These are phyloP conservation scores for Termitomyces sp. DNA, from an alignment of 768 basidiomycete genomes.

Conservation along the genomic window DNA sequence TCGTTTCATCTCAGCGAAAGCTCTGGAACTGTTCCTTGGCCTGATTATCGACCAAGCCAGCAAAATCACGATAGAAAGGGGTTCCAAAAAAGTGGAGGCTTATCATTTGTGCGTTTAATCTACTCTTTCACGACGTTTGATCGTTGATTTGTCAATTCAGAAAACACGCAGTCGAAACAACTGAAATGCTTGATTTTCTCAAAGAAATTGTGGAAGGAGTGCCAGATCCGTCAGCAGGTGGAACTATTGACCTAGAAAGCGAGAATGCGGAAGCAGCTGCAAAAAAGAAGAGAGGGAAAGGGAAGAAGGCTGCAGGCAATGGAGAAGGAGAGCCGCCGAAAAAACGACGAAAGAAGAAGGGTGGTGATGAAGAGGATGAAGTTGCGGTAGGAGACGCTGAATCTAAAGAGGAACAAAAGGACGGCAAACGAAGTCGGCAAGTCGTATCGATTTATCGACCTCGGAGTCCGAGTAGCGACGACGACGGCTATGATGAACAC, in stretches of 20 bases:
- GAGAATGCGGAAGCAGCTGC: constrained; percentile 42
- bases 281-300: constrained; percentile 57
- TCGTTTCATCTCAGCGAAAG: constrained; percentile 61
- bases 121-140: neutral
- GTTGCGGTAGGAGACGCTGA: constrained; percentile 21
- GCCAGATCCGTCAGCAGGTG: constrained; percentile 83
- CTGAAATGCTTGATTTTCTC: constrained; percentile 89
- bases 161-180: constrained; percentile 87
- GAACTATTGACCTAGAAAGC: constrained; percentile 66
- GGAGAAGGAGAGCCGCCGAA: constrained; percentile 34
- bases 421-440: constrained; percentile 11
- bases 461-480: constrained; percentile 33
- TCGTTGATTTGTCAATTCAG: constrained; percentile 32
- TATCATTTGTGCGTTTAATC: constrained; percentile 78
- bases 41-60: constrained; percentile 78
- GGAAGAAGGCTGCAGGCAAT: constrained; percentile 37
- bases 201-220: constrained; percentile 85
- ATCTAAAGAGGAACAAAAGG: constrained; percentile 18
- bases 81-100: constrained; percentile 84
- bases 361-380: constrained; percentile 24
- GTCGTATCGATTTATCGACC: constrained; percentile 27
- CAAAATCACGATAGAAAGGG: constrained; percentile 72
- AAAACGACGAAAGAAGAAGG: constrained; percentile 46
- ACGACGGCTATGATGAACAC: constrained; percentile 37
- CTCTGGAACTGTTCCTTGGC: constrained; percentile 86